Conservation (phyloP, 495 filamentous ascomycete species). For the Xylaria castorea region DNA sequence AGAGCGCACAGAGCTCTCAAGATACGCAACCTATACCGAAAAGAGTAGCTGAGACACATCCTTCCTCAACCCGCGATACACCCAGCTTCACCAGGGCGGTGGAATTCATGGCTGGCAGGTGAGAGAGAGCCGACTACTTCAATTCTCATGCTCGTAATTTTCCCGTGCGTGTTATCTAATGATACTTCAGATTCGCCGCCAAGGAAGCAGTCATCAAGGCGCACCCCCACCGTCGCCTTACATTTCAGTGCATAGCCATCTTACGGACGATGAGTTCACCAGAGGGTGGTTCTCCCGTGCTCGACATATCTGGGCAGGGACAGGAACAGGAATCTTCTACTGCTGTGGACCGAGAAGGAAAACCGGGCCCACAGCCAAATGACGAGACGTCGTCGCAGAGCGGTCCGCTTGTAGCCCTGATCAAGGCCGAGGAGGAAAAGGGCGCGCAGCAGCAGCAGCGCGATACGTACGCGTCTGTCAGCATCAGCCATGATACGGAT, state of each 20-base stretch:
- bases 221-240: slow-evolving; percentile 49
- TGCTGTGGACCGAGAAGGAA: too few relatives aligned
- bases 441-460: neutral
- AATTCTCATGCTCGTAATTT: neutral
- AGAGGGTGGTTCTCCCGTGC: neutral
- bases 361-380: neutral
- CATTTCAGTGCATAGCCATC: slow-evolving; percentile 57
- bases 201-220: slow-evolving; percentile 74
- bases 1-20: slow-evolving; percentile 1
- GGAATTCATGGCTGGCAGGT: slow-evolving; percentile 60
- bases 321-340: neutral
- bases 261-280: neutral
- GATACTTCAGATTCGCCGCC: slow-evolving; percentile 59
- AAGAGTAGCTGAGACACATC: neutral
- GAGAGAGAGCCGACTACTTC: slow-evolving; percentile 22
- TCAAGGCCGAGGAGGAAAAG: slow-evolving; percentile 20
- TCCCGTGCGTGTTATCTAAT: neutral
- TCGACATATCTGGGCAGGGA: neutral
- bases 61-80: neutral
- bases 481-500: slow-evolving; percentile 56
- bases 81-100: slow-evolving; percentile 36
- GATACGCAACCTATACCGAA: neutral
- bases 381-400: neutral
- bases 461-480: slow-evolving; percentile 39
- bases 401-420: slow-evolving; percentile 30